Conservation (phyloP, 345 rosid genomes). For the Raphanus sativus region DNA sequence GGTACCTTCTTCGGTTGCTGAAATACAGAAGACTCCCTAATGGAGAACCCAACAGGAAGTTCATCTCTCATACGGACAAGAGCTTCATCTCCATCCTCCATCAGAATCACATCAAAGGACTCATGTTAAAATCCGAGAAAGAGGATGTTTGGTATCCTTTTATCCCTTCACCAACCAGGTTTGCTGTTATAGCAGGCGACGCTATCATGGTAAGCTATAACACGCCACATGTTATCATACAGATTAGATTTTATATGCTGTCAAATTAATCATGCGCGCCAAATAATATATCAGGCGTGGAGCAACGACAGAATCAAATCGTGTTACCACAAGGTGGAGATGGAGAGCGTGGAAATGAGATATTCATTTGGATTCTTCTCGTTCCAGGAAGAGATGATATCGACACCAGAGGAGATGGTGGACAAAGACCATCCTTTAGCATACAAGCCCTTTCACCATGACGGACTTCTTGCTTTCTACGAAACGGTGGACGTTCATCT, state of each 20-base stretch:
- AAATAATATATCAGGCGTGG: slow-evolving; percentile 57
- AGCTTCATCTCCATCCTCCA: slow-evolving; percentile 61
- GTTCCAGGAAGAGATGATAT: slow-evolving; percentile 45
- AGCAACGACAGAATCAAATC: slow-evolving; percentile 67
- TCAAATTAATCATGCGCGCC: not conserved
- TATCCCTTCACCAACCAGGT: slow-evolving; percentile 52
- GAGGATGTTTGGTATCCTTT: slow-evolving; percentile 53
- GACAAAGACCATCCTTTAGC: slow-evolving; percentile 59
- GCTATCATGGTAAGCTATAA: slow-evolving; percentile 43
- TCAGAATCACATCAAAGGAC: slow-evolving; percentile 57
- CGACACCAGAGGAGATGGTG: slow-evolving; percentile 53
- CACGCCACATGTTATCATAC: too few species aligned
- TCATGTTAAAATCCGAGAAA: slow-evolving; percentile 46
- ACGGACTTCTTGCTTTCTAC: slow-evolving; percentile 50
- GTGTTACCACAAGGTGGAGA: slow-evolving; percentile 57
- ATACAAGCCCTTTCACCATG: slow-evolving; percentile 61
- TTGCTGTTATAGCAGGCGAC: slow-evolving; percentile 59
- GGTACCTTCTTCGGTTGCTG: slow-evolving; percentile 56
- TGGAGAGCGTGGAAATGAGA: slow-evolving; percentile 49
- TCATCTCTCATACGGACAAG: slow-evolving; percentile 62
- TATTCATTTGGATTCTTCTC: slow-evolving; percentile 62
- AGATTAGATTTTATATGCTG: not conserved
- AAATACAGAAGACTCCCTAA: slow-evolving; percentile 45
- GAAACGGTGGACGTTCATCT: slow-evolving; percentile 25
- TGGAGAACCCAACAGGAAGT: slow-evolving; percentile 49